These are phyloP conservation scores for Beauveria sp. DNA, from an alignment of 2,329 filamentous ascomycete genomes.

Conservation along the genomic window DNA sequence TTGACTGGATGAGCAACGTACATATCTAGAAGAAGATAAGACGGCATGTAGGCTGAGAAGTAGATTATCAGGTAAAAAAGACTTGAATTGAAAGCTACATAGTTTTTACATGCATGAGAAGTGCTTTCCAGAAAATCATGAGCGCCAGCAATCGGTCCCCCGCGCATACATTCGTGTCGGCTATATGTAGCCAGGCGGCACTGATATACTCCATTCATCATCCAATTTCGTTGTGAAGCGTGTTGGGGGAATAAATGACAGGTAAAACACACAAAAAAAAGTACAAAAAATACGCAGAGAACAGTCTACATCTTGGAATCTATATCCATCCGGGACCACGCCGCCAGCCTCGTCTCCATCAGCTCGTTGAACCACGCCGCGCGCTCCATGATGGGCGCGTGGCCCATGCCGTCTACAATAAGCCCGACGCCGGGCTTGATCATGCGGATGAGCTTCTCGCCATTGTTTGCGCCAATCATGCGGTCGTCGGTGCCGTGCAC, in stretches of 20 bases:
- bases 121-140: neutral
- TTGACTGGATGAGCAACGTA: neutral
- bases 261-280: neutral
- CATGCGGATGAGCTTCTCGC: constrained; percentile 56
- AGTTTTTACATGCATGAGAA: neutral
- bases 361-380: constrained; percentile 59
- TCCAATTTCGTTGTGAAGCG: neutral
- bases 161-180: neutral
- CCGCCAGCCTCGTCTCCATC: constrained; percentile 48
- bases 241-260: neutral
- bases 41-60: neutral
- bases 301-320: neutral
- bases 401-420: constrained; percentile 65
- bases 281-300: neutral
- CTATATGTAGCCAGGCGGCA: neutral
- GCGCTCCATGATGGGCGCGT: constrained; percentile 68
- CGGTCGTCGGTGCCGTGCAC: constrained; percentile 67
- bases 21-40: neutral
- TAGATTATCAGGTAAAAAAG: neutral
- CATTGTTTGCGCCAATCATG: constrained; percentile 72
- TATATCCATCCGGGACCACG: constrained; percentile 37
- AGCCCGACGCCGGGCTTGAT: constrained; percentile 53
- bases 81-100: constrained; percentile 3
- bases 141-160: neutral
- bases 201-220: neutral